Conservation (phyloP, 164 flowering plant genomes). For the Aristolochia contorta region DNA sequence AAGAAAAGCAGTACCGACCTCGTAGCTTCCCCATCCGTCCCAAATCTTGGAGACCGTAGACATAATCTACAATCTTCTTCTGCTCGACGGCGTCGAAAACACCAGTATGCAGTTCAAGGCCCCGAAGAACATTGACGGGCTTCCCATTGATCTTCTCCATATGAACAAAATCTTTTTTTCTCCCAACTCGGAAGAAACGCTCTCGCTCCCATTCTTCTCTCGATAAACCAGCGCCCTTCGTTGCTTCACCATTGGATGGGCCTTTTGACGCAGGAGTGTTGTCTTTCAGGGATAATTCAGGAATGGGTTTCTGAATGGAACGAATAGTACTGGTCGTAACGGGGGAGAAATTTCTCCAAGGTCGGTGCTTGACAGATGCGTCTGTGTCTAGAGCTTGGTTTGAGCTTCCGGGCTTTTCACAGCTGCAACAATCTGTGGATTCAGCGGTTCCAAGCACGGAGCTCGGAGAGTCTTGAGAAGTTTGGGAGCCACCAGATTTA, state of each 20-base stretch:
- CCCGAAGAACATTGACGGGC: constrained; percentile 30
- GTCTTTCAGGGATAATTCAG: too few relatives aligned
- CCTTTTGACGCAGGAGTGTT: neutral
- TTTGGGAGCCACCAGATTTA: too few relatives aligned
- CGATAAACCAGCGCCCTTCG: constrained; percentile 2
- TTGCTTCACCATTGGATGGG: neutral
- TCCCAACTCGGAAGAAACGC: constrained; percentile 24
- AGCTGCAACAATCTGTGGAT: too few relatives aligned
- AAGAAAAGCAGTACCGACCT: constrained; percentile 20
- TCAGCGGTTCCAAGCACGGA: too few relatives aligned
- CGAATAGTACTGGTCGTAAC: too few relatives aligned
- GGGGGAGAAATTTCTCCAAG: too few relatives aligned
- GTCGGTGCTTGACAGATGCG: too few relatives aligned
- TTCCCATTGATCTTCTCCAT: constrained; percentile 32
- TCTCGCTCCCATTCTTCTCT: constrained; percentile 14
- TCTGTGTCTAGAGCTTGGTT: too few relatives aligned
- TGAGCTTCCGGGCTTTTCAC: too few relatives aligned
- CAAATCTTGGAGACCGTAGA: constrained; percentile 24
- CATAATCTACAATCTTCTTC: constrained; percentile 32
- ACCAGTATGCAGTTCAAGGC: constrained; percentile 45
- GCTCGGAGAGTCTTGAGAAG: too few relatives aligned
- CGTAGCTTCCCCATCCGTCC: constrained; percentile 40
- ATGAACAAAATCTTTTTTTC: constrained; percentile 34
- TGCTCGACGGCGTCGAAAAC: constrained; percentile 44
- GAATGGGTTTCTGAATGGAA: too few relatives aligned